Base-by-base conservation (phyloP, 306 rosid species). In the Citrullus mucosospermus region DNA sequence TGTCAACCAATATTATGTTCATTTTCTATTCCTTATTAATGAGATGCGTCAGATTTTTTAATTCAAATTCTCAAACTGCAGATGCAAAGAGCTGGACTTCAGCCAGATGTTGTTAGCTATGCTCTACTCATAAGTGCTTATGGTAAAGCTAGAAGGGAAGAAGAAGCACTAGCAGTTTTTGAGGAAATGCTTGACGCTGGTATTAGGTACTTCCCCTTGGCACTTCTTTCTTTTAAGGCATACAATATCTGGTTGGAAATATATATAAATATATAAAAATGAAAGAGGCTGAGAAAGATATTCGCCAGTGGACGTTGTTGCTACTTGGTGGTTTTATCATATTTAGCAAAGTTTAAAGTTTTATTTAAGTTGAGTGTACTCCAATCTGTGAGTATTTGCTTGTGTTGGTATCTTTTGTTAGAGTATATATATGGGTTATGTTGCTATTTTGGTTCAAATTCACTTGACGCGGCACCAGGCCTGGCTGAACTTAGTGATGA, bases 151-250 rank as follows among this genome's bases (percentile, higher is more conserved):
- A 88, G 97, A 84, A 92, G 93, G 85, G 97, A 95, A 86, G 97
- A 95, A 36, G 99, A 92, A 88, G 99, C 99, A 39, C 82, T 92
- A n/a, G 97, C 97, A 38, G 99, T 95, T 65, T 95, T 95, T 44
- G 99, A 92, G 88, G 97, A 95, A 84, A 95, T 95, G 97, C 99
- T 95, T 69, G 91, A 91, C 81, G 96, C 99, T 68, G 97, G 97
- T 83, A 91, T 95, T 83, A 95, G 97, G 97, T 92, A 80, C 82
- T 80, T 39, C 80, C 62, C 53, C 76, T 57, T 41, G 53, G 36
- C 43, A 14, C 22, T n/a, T 79, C 63, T 39, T 73, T 59, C 41
- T 75, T 48, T 44, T 4, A 72, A 15, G 16, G 2, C 34, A 46
- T 54, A 15, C 6, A 12, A 8, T 25, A 72, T 48, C 13, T 30